Base-by-base conservation (phyloP, 257 asterid species). In the Anisodus acutangulus region DNA sequence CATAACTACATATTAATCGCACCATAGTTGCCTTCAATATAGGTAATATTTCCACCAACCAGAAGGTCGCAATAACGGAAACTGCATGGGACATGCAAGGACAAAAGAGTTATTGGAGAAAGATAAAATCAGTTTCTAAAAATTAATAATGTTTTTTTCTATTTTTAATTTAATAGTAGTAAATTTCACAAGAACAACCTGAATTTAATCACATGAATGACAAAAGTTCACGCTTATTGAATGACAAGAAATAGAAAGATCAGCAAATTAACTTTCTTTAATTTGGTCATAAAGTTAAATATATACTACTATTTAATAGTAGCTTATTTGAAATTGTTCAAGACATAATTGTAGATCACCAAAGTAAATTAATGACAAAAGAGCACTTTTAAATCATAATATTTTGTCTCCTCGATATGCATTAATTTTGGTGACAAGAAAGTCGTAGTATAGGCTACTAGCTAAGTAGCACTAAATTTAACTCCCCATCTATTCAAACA, bases 1-100 rank as follows among this genome's bases (percentile, higher is more conserved):
- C 78, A 69, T 69, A 69, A 39, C 31, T 39, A 39, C 78, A 15
- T 69, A 68, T 69, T 69, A 41, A 69, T 69, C 16, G 9, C 54
- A 39, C 78, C 0, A 39, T 39, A 39, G 59, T 72, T 72, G 80
- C 80, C n/a, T 47, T 1, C 59, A 47, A 47, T 3, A 72, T 3
- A 19, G 81, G 81, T 39, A 74, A 74, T 47, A 8, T 41, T n/a
- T 26, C 13, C 62, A 19, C 47, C 63, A 51, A 76, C 4, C 16
- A 51, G 10, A 76, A 72, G 47, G 13, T 76, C 11, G 43, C n/a
- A 76, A 3, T 6, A 6, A 76, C 45, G 13, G 13, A 49, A 13
- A 76, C 3, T 22, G 13, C 81, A 11, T 12, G 81, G 47, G 45
- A 51, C 81, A 49, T 11, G 81, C 81, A 51, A 76, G 45, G 47